phyloP scores from a whole-genome alignment of 345 rosid species.

The Linum lewisii region DNA sequence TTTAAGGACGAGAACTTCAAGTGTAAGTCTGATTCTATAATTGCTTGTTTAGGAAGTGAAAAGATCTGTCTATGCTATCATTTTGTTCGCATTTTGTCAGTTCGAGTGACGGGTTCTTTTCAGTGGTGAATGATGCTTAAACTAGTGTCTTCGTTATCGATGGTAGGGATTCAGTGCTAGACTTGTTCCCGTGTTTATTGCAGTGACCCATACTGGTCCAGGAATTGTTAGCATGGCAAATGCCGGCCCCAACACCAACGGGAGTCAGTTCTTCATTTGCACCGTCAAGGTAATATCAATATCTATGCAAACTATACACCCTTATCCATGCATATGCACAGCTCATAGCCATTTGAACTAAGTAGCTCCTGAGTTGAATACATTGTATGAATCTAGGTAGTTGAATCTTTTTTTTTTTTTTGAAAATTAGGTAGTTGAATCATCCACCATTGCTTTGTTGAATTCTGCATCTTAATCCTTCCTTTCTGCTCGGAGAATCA shows the following conservation, averaged over 20 bases:
- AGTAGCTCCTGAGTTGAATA: no score
- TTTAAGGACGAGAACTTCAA: slow-evolving; percentile 97
- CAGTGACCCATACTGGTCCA: slow-evolving; percentile 89
- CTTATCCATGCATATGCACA: not conserved
- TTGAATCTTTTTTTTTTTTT: no score
- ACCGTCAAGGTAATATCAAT: slow-evolving; percentile 64
- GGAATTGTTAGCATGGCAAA: slow-evolving; percentile 98
- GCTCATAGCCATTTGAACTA: not conserved
- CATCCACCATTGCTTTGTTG: no score
- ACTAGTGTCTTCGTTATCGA: not conserved
- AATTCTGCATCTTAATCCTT: no score
- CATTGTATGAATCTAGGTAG: no score
- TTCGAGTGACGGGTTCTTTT: not conserved
- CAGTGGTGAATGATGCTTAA: not conserved
- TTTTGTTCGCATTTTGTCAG: not conserved
- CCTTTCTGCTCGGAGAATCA: no score
- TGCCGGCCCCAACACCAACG: slow-evolving; percentile 98
- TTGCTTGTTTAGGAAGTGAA: not conserved
- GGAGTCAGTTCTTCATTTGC: slow-evolving; percentile 97
- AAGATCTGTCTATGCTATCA: not conserved
- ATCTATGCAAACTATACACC: not conserved
- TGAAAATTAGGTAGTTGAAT: no score
- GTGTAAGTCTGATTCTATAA: slow-evolving; percentile 42
- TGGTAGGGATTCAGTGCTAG: not conserved
- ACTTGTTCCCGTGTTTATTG: slow-evolving; percentile 2